Conservation (phyloP, 148 eudicot genomes). For the Camellia japonica region DNA sequence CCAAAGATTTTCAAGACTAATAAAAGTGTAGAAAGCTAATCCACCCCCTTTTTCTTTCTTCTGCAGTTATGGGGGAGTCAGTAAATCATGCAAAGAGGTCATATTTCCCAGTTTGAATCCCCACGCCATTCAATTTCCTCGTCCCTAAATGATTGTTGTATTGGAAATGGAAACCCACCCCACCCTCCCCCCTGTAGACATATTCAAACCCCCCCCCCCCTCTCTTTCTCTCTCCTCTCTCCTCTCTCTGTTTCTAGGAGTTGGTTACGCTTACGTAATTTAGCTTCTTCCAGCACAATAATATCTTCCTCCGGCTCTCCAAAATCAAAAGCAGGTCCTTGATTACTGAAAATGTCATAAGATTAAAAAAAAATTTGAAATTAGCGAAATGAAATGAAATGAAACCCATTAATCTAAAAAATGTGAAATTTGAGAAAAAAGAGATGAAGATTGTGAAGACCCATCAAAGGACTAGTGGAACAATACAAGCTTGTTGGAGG, state of each 20-base stretch:
- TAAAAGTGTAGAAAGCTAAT: conserved; percentile 31
- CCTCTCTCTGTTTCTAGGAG: conserved; percentile 14
- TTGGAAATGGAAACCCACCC: conserved; percentile 43
- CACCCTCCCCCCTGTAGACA: conserved; percentile 28
- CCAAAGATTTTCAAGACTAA: conserved; percentile 13
- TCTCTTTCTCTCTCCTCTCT: conserved; percentile 19
- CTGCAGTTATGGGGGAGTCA: conserved; percentile 41
- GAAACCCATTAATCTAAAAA: neutral
- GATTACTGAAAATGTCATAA: conserved; percentile 46
- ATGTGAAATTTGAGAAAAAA: neutral
- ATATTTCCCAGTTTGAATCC: conserved; percentile 57
- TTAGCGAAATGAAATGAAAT: neutral
- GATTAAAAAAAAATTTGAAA: neutral
- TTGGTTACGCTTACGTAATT: conserved; percentile 35
- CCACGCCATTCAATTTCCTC: conserved; percentile 61
- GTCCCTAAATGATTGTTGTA: conserved; percentile 47
- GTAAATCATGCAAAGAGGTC: conserved; percentile 21
- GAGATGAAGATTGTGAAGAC: no score
- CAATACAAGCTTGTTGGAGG: conserved; percentile 53
- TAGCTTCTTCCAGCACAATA: conserved; percentile 72
- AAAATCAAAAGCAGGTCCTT: conserved; percentile 88
- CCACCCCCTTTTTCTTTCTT: conserved; percentile 17
- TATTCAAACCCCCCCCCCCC: conserved; percentile 34
- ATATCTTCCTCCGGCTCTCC: conserved; percentile 93
- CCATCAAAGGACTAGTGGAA: neutral